Conservation (phyloP, 2,329 filamentous ascomycete genomes). For the Tothia fuscella region DNA sequence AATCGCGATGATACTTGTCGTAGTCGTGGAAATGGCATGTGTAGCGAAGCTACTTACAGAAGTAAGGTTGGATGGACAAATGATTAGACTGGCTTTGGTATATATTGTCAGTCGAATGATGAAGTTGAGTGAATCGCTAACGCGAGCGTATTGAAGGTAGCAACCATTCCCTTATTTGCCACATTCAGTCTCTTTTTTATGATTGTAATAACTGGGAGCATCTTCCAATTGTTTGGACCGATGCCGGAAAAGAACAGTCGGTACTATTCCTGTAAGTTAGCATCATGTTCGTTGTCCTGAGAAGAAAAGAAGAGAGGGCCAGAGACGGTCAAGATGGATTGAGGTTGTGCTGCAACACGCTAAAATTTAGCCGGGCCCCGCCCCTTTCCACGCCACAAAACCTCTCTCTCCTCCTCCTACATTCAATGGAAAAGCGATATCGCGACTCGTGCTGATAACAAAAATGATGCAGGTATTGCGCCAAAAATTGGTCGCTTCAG, state of each 20-base stretch:
- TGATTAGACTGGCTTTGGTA: neutral
- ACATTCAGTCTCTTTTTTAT: slow-evolving; percentile 7
- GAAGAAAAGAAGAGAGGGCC: no score
- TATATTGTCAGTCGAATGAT: no score
- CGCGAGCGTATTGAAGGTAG: no score
- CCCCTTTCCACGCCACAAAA: neutral
- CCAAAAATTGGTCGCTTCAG: neutral
- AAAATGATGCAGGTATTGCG: slow-evolving; percentile 24
- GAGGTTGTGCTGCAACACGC: no score
- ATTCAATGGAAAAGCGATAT: neutral
- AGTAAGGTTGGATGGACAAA: neutral
- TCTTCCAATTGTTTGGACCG: slow-evolving; percentile 35
- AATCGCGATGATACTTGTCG: slow-evolving; percentile 16
- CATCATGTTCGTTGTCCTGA: no score
- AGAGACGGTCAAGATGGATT: no score
- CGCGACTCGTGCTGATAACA: neutral
- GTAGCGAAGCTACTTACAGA: slow-evolving; percentile 15
- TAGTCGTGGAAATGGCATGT: slow-evolving; percentile 21
- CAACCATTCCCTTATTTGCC: slow-evolving; percentile 10
- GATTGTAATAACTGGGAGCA: neutral
- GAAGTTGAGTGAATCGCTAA: no score
- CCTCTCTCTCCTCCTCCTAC: neutral
- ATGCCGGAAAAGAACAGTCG: slow-evolving; percentile 33
- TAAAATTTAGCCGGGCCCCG: neutral
- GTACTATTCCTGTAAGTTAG: slow-evolving; percentile 21